Evolutionary conservation across 257 asterid genomes (phyloP).

Genomic region (Verbascum thapsus): DNA sequence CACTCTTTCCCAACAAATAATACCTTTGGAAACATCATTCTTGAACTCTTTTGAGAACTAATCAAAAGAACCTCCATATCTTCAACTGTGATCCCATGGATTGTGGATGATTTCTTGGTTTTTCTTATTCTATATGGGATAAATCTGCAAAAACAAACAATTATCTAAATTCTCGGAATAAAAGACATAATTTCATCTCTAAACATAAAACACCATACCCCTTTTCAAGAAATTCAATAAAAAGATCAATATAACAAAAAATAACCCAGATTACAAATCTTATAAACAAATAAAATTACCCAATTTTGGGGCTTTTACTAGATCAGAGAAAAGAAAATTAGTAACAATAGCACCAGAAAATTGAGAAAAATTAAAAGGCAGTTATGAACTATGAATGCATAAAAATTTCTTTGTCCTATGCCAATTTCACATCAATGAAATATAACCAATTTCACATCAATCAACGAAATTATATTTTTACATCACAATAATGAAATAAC

Average conservation of each 20-base stretch:
- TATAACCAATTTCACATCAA: no score
- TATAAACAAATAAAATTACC: conserved; percentile 4
- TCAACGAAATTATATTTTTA: no score
- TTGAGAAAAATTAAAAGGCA: no score
- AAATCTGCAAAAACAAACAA: conserved; percentile 60
- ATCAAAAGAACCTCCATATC: conserved; percentile 83
- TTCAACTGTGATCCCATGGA: conserved; percentile 42
- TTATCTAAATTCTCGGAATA: neutral
- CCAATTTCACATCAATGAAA: no score
- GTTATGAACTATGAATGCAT: no score
- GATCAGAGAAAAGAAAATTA: neutral
- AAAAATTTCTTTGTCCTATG: no score
- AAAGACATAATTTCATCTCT: neutral
- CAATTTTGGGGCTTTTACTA: neutral
- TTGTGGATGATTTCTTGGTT: conserved; percentile 34
- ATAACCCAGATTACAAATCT: no score
- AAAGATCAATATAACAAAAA: neutral
- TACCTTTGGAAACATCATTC: conserved; percentile 98
- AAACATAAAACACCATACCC: neutral
- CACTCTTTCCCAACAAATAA: no score
- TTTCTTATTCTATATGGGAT: conserved; percentile 70
- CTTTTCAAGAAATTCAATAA: conserved; percentile 1
- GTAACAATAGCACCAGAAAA: no score
- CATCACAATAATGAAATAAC: no score
- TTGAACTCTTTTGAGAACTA: conserved; percentile 85